Percentiles rank a stretch among this genome's conserved stretches.
Evolutionary conservation across 1,139 yeast genomes (phyloP).

Genomic region (Candida sanyaensis): DNA sequence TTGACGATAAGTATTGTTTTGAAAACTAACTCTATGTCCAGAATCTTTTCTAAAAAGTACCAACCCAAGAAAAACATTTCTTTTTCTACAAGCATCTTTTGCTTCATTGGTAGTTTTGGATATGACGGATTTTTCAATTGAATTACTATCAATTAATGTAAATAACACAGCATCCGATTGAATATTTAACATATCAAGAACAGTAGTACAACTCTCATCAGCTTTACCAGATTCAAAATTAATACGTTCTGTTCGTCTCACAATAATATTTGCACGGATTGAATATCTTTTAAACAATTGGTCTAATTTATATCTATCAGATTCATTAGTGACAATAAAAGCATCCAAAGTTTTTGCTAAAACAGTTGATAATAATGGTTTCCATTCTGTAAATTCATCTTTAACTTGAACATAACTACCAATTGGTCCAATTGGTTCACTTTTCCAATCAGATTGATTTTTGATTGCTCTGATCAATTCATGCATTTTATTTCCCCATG

Average conservation of each 20-base stretch:
- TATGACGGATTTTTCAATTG: constrained; percentile 61
- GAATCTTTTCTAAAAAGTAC: constrained; percentile 43
- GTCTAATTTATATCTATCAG: constrained; percentile 57
- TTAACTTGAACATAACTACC: constrained; percentile 66
- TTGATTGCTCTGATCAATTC: constrained; percentile 45
- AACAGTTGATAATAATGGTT: constrained; percentile 57
- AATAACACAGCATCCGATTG: constrained; percentile 56
- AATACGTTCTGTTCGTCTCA: constrained; percentile 59
- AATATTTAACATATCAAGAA: constrained; percentile 63
- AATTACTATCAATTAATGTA: constrained; percentile 64
- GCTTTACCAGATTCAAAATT: constrained; percentile 42
- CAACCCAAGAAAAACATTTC: constrained; percentile 49
- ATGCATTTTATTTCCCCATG: constrained; percentile 50
- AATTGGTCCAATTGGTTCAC: constrained; percentile 79
- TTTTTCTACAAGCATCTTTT: constrained; percentile 29
- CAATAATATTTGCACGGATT: constrained; percentile 42
- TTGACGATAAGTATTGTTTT: constrained; percentile 47
- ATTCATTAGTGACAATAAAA: constrained; percentile 65
- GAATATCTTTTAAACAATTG: constrained; percentile 36
- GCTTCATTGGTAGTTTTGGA: constrained; percentile 56
- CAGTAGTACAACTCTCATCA: constrained; percentile 34
- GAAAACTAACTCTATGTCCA: constrained; percentile 43
- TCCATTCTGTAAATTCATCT: constrained; percentile 58
- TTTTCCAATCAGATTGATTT: constrained; percentile 37
- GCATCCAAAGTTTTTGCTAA: constrained; percentile 52